Evolutionary conservation across 495 filamentous ascomycete genomes (phyloP).

Genomic region (Schizothecium vesticola): DNA sequence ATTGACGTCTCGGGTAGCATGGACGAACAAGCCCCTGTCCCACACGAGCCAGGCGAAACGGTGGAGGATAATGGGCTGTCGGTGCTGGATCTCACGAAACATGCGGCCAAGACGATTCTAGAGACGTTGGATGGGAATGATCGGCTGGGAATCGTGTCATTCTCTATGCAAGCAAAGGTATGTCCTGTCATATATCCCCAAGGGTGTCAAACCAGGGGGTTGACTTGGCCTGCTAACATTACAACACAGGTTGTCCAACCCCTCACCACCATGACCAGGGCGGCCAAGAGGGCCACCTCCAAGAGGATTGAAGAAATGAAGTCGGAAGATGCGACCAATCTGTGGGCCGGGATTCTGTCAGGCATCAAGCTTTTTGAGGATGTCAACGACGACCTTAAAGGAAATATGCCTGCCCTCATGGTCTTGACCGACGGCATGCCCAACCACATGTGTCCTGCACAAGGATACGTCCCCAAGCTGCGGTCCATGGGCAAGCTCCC

Average conservation of each 20-base stretch:
- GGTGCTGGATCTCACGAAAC: constrained; percentile 42
- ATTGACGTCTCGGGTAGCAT: constrained; percentile 46
- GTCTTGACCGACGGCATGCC: constrained; percentile 45
- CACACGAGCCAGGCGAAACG: constrained; percentile 21
- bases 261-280: constrained; percentile 31
- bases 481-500: constrained; percentile 28
- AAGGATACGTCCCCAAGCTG: constrained; percentile 38
- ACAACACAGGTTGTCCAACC: constrained; percentile 31
- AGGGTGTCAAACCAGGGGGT: neutral
- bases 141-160: constrained; percentile 44
- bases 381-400: constrained; percentile 1
- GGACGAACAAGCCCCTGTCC: constrained; percentile 27
- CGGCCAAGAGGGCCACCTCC: constrained; percentile 26
- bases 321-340: constrained; percentile 27
- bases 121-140: constrained; percentile 37
- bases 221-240: neutral
- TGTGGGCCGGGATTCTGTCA: constrained; percentile 39
- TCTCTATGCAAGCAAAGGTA: constrained; percentile 24
- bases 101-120: constrained; percentile 41
- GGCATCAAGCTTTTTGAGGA: constrained; percentile 33
- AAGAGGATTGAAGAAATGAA: constrained; percentile 31
- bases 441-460: constrained; percentile 29
- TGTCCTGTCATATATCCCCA: neutral
- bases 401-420: constrained; percentile 38
- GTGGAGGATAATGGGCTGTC: constrained; percentile 33